Conservation (phyloP, 352 stramenopile species). For the Aphanomyces stellatus region DNA sequence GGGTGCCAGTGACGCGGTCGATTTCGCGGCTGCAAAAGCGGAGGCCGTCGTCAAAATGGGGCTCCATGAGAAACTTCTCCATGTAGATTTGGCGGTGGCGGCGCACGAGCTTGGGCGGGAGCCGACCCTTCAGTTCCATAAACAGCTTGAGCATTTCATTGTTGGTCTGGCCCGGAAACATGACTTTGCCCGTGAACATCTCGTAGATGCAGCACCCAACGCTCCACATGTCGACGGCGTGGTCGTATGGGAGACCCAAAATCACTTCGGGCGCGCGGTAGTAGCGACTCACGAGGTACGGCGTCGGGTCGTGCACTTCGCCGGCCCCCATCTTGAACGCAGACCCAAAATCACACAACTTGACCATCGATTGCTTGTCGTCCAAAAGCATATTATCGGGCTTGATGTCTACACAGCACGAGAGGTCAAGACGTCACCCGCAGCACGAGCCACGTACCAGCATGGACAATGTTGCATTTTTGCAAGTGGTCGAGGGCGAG, state of each 20-base stretch:
- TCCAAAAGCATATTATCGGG: conserved; percentile 97
- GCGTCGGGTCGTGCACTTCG: conserved; percentile 89
- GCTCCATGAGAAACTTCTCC: conserved; percentile 77
- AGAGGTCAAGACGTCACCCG: not conserved
- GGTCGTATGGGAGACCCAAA: conserved; percentile 87
- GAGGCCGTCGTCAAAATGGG: conserved; percentile 79
- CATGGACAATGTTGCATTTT: conserved; percentile 86
- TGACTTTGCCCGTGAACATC: conserved; percentile 95
- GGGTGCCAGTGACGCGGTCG: conserved; percentile 71
- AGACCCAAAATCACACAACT: conserved; percentile 97
- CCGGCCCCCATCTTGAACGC: conserved; percentile 89
- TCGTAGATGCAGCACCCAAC: conserved; percentile 95
- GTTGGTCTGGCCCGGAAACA: conserved; percentile 96
- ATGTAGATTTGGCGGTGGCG: conserved; percentile 68
- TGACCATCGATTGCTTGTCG: conserved; percentile 91
- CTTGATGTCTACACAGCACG: conserved; percentile 87
- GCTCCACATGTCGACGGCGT: conserved; percentile 97
- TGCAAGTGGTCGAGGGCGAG: conserved; percentile 72
- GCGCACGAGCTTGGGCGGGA: conserved; percentile 80
- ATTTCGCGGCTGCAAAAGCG: conserved; percentile 79
- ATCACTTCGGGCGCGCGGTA: conserved; percentile 96
- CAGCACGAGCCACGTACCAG: conserved; percentile 35
- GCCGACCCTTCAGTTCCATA: conserved; percentile 92
- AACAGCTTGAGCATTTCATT: conserved; percentile 97
- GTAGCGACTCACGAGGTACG: conserved; percentile 98